Evolutionary conservation across 2,329 filamentous ascomycete species (phyloP), one percentile per base, ranked within the genome.

Genomic region (Dactylonectria estremocensis): DNA sequence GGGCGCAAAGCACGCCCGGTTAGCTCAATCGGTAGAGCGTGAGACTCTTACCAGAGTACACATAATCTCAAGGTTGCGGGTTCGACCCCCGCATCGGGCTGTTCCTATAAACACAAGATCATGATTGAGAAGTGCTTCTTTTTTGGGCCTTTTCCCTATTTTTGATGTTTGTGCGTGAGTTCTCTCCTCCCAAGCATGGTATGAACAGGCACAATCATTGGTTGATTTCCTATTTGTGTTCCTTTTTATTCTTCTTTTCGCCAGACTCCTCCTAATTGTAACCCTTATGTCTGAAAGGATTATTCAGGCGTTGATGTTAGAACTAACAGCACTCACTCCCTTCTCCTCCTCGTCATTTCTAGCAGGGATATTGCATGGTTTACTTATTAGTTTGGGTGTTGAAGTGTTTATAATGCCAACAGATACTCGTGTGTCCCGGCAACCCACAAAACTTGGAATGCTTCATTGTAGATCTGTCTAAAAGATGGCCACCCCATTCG

Each of bases 11-110:
- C 62, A 64, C 61, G 72, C 72, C 72, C 70, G 75, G 74, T 74
- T 77, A 77, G 74, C 72, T 78, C 72, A 77, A 77, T 77, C 71
- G 73, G 75, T 90, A 91, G 88, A 91, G 88, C 87, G 88, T 89
- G 85, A 89, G 89, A 90, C 89, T 90, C 88, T 86, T 86, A 86
- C 18, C 24, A 28, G 69, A 74, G 74, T 71, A 65, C 71, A 54
- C 75, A n/a, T n/a, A 46, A 86, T 86, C 85, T 87, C 83, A 85
- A 86, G 84, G 84, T 82, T 86, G 84, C 82, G 83, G 83, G 86
- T 88, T 87, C 84, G 84, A 85, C 79, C 80, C 79, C 79, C 79
- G 78, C 79, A 78, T 81, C 77, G 79, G 79, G 77, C 79, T 81
- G 31, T 65, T 65, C 50, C 50, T 53, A 53, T 53, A 52, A 52